Base-by-base conservation (phyloP, 75 land plant species). In the Selaginella tamariscina region DNA sequence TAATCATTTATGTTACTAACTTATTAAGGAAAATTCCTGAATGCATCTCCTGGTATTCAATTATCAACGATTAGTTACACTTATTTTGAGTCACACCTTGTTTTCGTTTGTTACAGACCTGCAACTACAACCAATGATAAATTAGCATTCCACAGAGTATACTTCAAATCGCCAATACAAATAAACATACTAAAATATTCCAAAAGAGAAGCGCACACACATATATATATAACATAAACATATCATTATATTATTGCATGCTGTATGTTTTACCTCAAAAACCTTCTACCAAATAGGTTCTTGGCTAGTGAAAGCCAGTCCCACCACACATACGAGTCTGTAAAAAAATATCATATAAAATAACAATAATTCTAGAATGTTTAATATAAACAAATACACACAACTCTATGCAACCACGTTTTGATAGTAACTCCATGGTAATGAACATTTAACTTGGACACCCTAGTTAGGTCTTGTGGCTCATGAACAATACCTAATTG, bases 251-350 rank as follows among this genome's bases (percentile, higher is more conserved):
- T 15, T 5, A 15, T 5, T 5, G 11, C 15, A 39, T n/a, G n/a
- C n/a, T 39, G 15, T 15, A 39, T 15, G 5, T 5, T 54, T 15
- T 56, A 92, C 97, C 93, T 82, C 73, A 33, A 84, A 92, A 65
- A 92, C 94, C 72, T 84, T 92, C 63, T 84, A 83, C 97, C 97
- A 92, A 30, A 92, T 84, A 27, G 87, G 55, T 76, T 92, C 97
- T 76, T 92, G 97, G 9, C 94, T 94, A 15, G 84, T 88, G 67
- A 92, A 88, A 57, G 97, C 97, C 97, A 92, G 56, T 84, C 80
- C 97, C 97, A 92, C 97, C 97, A 92, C 30, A 78, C 89, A 81
- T 77, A 86, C 0, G 97, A 88, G 78, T 92, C 97, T 92, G 72
- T 31, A 28, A 21, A 0, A 44, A 31, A 29, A 13, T 8, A 9